Base-by-base conservation (phyloP, 2,329 filamentous ascomycete species). In the Epichloe hybrida region DNA sequence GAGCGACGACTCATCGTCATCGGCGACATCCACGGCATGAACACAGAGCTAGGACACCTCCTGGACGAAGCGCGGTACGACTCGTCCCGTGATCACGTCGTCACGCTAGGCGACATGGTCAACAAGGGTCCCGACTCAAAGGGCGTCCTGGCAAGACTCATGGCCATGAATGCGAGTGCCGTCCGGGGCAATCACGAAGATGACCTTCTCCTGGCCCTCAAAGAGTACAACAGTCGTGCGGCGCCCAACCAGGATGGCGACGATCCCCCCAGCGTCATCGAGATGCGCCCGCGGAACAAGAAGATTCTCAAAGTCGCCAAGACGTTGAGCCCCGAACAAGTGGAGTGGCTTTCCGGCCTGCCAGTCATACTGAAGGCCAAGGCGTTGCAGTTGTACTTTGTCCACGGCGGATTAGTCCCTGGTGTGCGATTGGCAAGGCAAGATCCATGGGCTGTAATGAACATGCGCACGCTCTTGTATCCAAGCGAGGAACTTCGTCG, bases 161-260 rank as follows among this genome's bases (percentile, higher is more conserved):
- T 88, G 64, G 68, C 77, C 13, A 69, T 91, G 38, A 78, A 79
- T 48, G 90, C 91, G 21, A 87, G 83, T 34, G 87, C 81, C 55
- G 88, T 97, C 8, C 83, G 91, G 48, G 93, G 93, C 17, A 96
- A 96, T 67, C 87, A 95, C 68, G 93, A 98, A 64, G 89, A 97
- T 64, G 77, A 82, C 21, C 74, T 96, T 20, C 74, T 97, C n/a
- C 74, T 84, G 8, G 76, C 81, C 1, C 77, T 81, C 61, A 54
- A 58, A n/a, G 57, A 61, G 17, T 46, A 60, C 51, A 55, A 59
- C 42, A 47, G 53, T 27, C 61, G 59, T 61, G 61, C 49, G 56
- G 63, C 38, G 52, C 55, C 47, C 60, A 60, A 20, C 58, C 39
- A 15, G 4, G 17, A 35, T 1, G 6, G 3, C 36, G n/a, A 58